Evolutionary conservation across 2,329 filamentous ascomycete species (phyloP), one percentile per base, ranked within the genome.

Genomic region (Endothia cerciana): DNA sequence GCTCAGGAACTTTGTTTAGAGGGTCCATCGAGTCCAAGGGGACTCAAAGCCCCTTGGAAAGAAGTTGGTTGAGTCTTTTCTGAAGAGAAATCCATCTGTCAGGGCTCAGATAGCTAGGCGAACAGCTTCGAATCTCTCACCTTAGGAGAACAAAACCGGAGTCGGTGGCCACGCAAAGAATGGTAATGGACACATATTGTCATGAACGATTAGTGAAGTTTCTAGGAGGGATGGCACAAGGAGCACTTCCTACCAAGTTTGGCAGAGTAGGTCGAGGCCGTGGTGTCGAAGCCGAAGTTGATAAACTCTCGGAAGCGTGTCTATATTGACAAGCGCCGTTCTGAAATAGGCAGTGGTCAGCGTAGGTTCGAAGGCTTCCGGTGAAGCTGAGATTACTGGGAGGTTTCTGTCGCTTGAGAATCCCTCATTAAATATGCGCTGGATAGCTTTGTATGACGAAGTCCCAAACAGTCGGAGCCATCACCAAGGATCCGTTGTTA

Each of bases 251-350:
- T 33, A 60, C 56, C 62, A 19, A 64, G 56, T 11, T 70, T 58
- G 17, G 72, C 68, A 15, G 74, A 70, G 69, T 75, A 73, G 13
- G 62, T 60, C 0, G 72, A 73, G 3, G 72, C 70, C 36, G 71
- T 68, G 33, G 72, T 74, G 17, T 70, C 66, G 38, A 76, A 60
- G 59, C 74, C 71, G 49, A 73, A 75, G 2, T 72, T 72, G 0
- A 72, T 71, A 30, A 76, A 68, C 19, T 74, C 69, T 4, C 73
- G 71, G n/a, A 33, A 75, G 68, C 11, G 72, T 74, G 10, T 71
- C 72, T 5, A 76, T 73, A 49, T 76, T 76, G 8, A 73, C 73
- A 13, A 77, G 70, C 4, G 75, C 73, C 7, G 74, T 71, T 2
- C 51, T 62, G 51, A n/a, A 41, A 8, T 1, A 25, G 3, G 11